These are phyloP conservation scores for Chrysoporthe austroafricana DNA, from an alignment of 2,329 filamentous ascomycete species.

Conservation along the genomic window DNA sequence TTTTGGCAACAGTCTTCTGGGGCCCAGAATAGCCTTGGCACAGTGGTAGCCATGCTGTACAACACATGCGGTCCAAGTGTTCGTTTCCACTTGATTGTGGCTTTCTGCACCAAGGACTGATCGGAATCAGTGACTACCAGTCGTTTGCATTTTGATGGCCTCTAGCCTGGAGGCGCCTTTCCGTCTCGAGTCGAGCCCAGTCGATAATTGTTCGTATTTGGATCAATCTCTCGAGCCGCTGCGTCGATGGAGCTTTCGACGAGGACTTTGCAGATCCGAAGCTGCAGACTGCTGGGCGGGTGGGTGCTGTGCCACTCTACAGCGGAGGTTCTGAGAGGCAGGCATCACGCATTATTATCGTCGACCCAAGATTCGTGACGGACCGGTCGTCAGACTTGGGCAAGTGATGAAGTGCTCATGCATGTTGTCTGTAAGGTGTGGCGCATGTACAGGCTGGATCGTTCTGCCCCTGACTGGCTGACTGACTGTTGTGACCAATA, in stretches of 20 bases:
- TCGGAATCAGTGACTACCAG: conserved; percentile 20
- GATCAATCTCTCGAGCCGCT: not conserved
- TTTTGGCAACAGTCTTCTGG: not conserved
- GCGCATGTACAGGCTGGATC: conserved; percentile 11
- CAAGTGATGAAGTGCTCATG: conserved; percentile 15
- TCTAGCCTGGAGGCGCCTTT: conserved; percentile 16
- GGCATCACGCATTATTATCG: conserved; percentile 8
- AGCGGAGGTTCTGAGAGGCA: conserved; percentile 3
- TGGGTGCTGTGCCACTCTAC: not conserved
- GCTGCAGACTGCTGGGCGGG: not conserved
- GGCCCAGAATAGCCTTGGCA: conserved; percentile 16
- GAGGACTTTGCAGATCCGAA: not conserved
- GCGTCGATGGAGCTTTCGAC: not conserved
- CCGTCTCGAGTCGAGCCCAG: conserved; percentile 18
- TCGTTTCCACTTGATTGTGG: conserved; percentile 28
- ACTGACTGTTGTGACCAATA: not conserved
- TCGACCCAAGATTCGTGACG: conserved; percentile 7
- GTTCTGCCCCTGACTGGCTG: conserved; percentile 9
- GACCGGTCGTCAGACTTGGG: not conserved
- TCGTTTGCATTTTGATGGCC: conserved; percentile 10
- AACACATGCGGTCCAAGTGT: conserved; percentile 5
- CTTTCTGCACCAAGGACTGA: conserved; percentile 12
- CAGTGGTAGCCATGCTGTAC: conserved; percentile 13
- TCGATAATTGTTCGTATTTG: conserved; percentile 9
- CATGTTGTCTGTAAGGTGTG: conserved; percentile 12